Conservation (phyloP, 768 basidiomycete species). For the Suillus subluteus region DNA sequence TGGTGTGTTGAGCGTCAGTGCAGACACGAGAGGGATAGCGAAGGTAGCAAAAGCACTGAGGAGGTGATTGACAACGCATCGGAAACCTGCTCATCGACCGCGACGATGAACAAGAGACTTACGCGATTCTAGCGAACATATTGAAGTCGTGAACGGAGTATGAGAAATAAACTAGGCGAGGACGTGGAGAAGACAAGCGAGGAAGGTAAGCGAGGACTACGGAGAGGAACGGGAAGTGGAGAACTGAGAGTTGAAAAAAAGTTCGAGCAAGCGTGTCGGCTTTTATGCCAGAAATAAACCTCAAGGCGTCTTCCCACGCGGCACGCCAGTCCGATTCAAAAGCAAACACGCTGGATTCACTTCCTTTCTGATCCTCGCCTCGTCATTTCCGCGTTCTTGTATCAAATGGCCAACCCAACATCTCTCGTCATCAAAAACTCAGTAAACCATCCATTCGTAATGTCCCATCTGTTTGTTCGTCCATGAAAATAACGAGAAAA, state of each 20-base stretch:
- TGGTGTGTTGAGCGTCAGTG: slow-evolving; percentile 46
- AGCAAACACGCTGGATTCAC: slow-evolving; percentile 12
- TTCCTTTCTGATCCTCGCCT: slow-evolving; percentile 19
- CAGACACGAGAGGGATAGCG: slow-evolving; percentile 48
- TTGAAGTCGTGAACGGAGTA: slow-evolving; percentile 27
- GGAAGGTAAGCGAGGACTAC: neutral
- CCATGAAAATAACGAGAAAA: neutral
- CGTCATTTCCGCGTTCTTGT: slow-evolving; percentile 7
- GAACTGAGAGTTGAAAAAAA: slow-evolving; percentile 9
- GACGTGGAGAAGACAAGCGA: neutral
- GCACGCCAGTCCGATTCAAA: slow-evolving; percentile 1
- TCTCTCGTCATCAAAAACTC: neutral
- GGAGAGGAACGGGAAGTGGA: slow-evolving; percentile 22
- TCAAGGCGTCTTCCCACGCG: slow-evolving; percentile 26
- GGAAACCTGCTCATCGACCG: neutral
- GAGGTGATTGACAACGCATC: slow-evolving; percentile 36
- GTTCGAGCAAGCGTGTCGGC: slow-evolving; percentile 3
- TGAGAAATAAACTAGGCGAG: slow-evolving; percentile 10
- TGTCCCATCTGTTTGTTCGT: slow-evolving; percentile 16
- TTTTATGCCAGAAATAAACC: slow-evolving; percentile 21
- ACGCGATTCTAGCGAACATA: slow-evolving; percentile 60
- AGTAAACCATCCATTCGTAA: slow-evolving; percentile 18
- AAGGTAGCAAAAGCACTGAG: slow-evolving; percentile 43
- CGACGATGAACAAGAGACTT: slow-evolving; percentile 15
- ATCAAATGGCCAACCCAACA: neutral